phyloP scores from a whole-genome alignment of 805 yeast species.

The Sugiyamaella smithiae region DNA sequence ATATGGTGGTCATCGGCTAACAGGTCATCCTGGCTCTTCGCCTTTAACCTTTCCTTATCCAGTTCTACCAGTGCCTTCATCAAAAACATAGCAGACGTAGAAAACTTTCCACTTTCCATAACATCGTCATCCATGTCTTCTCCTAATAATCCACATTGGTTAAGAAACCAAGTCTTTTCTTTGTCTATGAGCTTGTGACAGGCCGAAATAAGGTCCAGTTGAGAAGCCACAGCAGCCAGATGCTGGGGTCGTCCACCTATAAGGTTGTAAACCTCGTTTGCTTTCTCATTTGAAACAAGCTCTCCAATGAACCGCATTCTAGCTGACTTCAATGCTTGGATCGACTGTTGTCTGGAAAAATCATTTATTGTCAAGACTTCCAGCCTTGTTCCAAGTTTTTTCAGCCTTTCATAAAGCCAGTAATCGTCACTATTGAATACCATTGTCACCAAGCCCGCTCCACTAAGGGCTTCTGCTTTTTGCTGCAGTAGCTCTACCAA shows the following conservation, averaged over 20 bases:
- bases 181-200: constrained; percentile 70
- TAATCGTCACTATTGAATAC: constrained; percentile 80
- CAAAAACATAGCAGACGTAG: constrained; percentile 68
- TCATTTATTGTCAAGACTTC: constrained; percentile 67
- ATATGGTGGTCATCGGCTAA: constrained; percentile 46
- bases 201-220: constrained; percentile 44
- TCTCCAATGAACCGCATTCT: constrained; percentile 46
- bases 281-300: constrained; percentile 39
- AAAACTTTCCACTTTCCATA: constrained; percentile 76
- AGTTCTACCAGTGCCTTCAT: constrained; percentile 69
- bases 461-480: constrained; percentile 74
- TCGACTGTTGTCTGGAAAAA: constrained; percentile 52
- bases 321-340: constrained; percentile 50
- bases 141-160: constrained; percentile 77
- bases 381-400: constrained; percentile 66
- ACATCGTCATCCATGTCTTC: constrained; percentile 85
- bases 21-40: constrained; percentile 18
- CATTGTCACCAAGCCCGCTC: constrained; percentile 67
- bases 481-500: constrained; percentile 75
- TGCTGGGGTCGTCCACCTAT: constrained; percentile 88
- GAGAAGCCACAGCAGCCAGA: constrained; percentile 54
- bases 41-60: constrained; percentile 41
- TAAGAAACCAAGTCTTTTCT: constrained; percentile 82
- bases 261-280: constrained; percentile 58
- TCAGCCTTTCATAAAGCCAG: constrained; percentile 79